A percentile compares a stretch with the other conserved stretches of the same genome.
Conservation (phyloP, 2,329 filamentous ascomycete species). For the Claviceps spartinae region DNA sequence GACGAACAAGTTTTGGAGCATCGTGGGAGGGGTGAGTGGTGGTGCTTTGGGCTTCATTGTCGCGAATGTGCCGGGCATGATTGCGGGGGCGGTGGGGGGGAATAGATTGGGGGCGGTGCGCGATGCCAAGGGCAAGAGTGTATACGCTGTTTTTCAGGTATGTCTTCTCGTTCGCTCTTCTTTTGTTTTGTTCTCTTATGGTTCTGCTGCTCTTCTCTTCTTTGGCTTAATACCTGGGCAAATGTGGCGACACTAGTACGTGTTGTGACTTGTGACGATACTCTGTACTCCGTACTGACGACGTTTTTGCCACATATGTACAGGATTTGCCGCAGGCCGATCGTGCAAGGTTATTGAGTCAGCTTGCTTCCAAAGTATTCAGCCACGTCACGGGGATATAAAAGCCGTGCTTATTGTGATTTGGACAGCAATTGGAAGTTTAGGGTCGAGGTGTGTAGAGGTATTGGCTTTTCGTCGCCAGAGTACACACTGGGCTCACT, state of each 20-base stretch:
- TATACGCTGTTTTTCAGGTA: constrained; percentile 73
- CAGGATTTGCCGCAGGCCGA: constrained; percentile 76
- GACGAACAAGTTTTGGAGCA: constrained; percentile 70
- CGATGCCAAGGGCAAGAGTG: constrained; percentile 86
- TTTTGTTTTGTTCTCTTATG: too few species aligned
- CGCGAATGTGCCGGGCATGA: constrained; percentile 75
- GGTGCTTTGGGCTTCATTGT: constrained; percentile 90
- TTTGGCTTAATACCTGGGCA: background rate
- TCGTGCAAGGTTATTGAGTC: constrained; percentile 65
- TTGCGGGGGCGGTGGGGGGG: constrained; percentile 84
- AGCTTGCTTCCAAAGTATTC: constrained; percentile 77
- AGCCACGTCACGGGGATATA: constrained; percentile 53
- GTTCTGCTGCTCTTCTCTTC: background rate
- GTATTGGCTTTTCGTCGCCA: background rate
- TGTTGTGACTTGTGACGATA: too few species aligned
- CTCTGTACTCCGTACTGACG: background rate
- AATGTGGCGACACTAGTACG: too few species aligned
- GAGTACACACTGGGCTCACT: background rate
- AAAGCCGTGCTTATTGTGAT: background rate
- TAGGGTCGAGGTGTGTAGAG: background rate
- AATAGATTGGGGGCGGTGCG: constrained; percentile 83
- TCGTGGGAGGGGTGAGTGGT: constrained; percentile 75
- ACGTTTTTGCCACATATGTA: background rate
- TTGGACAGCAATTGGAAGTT: background rate
- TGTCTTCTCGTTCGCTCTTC: background rate